A percentile compares a stretch with the other conserved stretches of the same genome.
Conservation (phyloP, 345 rosid genomes). For the Draba incana region DNA sequence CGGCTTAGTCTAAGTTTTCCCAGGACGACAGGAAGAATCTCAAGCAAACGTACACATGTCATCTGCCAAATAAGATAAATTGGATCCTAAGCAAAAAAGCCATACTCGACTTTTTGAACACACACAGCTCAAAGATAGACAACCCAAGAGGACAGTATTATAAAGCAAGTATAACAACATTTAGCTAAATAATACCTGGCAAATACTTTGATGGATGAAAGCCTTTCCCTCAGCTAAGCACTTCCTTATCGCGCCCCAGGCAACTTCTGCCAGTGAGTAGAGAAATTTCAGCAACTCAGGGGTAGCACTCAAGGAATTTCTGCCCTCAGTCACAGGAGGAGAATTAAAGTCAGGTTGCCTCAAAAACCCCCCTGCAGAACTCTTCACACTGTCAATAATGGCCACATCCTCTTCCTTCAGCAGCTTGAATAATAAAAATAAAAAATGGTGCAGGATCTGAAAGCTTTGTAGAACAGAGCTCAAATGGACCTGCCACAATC, state of each 20-base stretch:
- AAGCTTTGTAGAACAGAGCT: conserved; percentile 66
- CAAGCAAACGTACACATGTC: conserved; percentile 90
- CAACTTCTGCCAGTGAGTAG: conserved; percentile 56
- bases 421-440: conserved; percentile 77
- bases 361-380: conserved; percentile 79
- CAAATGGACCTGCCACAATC: conserved; percentile 61
- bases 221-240: conserved; percentile 83
- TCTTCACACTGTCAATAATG: conserved; percentile 44
- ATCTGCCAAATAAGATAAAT: conserved; percentile 56
- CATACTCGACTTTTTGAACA: conserved; percentile 15
- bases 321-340: conserved; percentile 39
- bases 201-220: conserved; percentile 67
- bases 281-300: conserved; percentile 51
- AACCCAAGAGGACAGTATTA: conserved; percentile 19
- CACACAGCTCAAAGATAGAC: conserved; percentile 21
- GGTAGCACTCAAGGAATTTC: conserved; percentile 44
- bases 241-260: conserved; percentile 69
- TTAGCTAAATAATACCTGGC: conserved; percentile 64
- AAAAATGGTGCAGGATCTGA: conserved; percentile 78
- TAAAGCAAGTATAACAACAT: conserved; percentile 8
- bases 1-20: conserved; percentile 54
- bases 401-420: conserved; percentile 61
- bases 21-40: conserved; percentile 76
- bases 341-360: conserved; percentile 61
- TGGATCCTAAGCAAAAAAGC: conserved; percentile 24